Evolutionary conservation across 1,139 yeast genomes (phyloP), one percentile per base, ranked within the genome.

Genomic region (Arxiozyma slooffiae): DNA sequence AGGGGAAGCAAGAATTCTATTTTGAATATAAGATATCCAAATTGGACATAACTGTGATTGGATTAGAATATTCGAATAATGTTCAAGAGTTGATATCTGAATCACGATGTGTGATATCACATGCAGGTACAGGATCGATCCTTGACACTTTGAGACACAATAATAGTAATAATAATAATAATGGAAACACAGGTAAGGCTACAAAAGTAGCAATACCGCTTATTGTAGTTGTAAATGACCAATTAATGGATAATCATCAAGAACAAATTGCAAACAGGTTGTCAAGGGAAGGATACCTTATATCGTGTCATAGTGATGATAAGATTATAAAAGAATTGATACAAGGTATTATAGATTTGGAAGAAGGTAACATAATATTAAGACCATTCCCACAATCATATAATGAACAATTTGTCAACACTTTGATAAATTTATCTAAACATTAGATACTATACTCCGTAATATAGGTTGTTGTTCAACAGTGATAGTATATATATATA

Each of bases 71-170:
- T 61, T 71, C 78, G 5, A 56, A 67, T 1, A 63, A 71, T 57
- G 63, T 83, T 60, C 61, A 66, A 46, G 47, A 57, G 8, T 53
- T 77, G 26, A 75, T 82, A n/a, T 41, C 46, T 1, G 39, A 58
- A 0, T 44, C 61, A 3, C 69, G 77, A 50, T 60, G 86, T 44
- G 85, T 90, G 7, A 75, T 92, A 14, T 82, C 96, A 1, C 97
- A 92, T 65, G 97, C 96, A 0, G 97, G 94, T 2, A 87, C 97
- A 0, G 98, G 98, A 1, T 85, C 96, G 0, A 85, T 92, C 9
- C 67, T 92, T 21, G 98, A 92, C 60, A 76, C 86, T 0, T 67
- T 88, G 39, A 72, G 90, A 22, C n/a, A 30, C 14, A 30, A 11
- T 6, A 30, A 11, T 14, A 30, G n/a, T 5, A 26, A 26, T 26